Evolutionary conservation across 495 filamentous ascomycete genomes (phyloP).

Genomic region (Chaetomium fimeti): DNA sequence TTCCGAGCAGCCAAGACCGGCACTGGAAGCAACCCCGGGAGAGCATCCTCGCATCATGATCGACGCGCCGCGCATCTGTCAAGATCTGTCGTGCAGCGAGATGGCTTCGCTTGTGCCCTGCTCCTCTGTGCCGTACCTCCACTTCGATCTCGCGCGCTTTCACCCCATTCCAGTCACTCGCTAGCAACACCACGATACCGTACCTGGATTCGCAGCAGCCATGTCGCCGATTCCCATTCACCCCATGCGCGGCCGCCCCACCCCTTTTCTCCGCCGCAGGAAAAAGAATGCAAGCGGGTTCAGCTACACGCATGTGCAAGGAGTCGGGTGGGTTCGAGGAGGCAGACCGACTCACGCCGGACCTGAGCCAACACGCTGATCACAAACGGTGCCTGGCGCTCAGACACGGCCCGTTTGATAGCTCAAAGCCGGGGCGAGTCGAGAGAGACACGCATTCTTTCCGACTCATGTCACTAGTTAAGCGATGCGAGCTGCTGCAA

Average conservation of each 20-base stretch:
- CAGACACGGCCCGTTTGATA: slow-evolving; percentile 14
- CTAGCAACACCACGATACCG: not conserved
- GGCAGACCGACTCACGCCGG: not conserved
- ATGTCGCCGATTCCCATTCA: not conserved
- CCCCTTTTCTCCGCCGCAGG: slow-evolving; percentile 12
- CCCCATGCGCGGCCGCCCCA: not conserved
- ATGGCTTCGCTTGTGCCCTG: slow-evolving; percentile 17
- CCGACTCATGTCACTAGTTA: too few relatives aligned
- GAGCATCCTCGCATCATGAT: slow-evolving; percentile 37
- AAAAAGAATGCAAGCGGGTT: slow-evolving; percentile 11
- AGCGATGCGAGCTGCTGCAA: not conserved
- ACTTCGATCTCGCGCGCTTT: not conserved
- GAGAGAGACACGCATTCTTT: slow-evolving; percentile 14
- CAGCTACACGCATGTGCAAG: not conserved
- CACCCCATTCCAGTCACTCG: not conserved
- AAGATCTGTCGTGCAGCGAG: slow-evolving; percentile 40
- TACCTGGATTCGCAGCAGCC: not conserved
- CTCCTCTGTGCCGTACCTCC: not conserved
- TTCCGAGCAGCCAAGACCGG: slow-evolving; percentile 25
- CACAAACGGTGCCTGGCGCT: slow-evolving; percentile 14
- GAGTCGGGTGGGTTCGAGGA: not conserved
- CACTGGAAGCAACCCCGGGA: slow-evolving; percentile 22
- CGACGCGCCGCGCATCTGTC: slow-evolving; percentile 39
- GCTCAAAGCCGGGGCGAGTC: slow-evolving; percentile 30
- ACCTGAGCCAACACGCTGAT: not conserved